Evolutionary conservation across 306 rosid species (phyloP).

Genomic region (Prunus kanzakura): DNA sequence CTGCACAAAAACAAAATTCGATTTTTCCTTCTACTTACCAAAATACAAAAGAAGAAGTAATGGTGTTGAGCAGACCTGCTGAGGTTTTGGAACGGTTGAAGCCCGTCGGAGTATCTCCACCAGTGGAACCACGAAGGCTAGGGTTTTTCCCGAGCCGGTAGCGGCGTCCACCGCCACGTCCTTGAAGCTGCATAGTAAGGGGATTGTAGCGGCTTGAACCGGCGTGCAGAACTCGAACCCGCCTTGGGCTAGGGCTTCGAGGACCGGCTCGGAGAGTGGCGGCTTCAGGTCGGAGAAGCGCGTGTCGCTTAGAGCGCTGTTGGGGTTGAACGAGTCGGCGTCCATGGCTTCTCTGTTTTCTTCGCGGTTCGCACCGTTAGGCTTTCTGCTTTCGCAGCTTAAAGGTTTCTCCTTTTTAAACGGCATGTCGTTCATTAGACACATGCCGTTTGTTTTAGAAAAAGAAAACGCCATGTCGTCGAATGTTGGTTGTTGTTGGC

Average conservation of each 20-base stretch:
- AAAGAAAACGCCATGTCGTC: not conserved
- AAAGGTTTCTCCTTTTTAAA: not conserved
- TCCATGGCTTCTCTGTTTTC: constrained; percentile 38
- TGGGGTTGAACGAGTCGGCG: constrained; percentile 40
- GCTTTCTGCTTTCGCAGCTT: not conserved
- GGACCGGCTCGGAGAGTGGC: constrained; percentile 58
- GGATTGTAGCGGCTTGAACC: constrained; percentile 93
- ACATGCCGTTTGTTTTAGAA: not conserved
- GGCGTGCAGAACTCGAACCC: constrained; percentile 90
- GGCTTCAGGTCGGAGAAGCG: constrained; percentile 83
- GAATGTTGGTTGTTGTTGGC: not conserved
- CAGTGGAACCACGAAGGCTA: constrained; percentile 77
- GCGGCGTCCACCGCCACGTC: constrained; percentile 98
- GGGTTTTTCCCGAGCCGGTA: constrained; percentile 96
- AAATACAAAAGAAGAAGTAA: not conserved
- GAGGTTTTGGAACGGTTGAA: constrained; percentile 59
- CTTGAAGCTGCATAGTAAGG: constrained; percentile 73
- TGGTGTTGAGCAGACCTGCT: constrained; percentile 46
- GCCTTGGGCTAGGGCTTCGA: constrained; percentile 46
- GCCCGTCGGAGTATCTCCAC: constrained; percentile 88
- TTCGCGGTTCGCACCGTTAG: constrained; percentile 7
- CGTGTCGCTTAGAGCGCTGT: constrained; percentile 60
- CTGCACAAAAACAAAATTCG: constrained; percentile 23
- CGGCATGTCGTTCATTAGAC: not conserved
- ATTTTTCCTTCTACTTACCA: not conserved